A percentile compares a stretch with the other conserved stretches of the same genome.
phyloP scores from a whole-genome alignment of 2,329 filamentous ascomycete species.

The Proliferodiscus dingleyae region DNA sequence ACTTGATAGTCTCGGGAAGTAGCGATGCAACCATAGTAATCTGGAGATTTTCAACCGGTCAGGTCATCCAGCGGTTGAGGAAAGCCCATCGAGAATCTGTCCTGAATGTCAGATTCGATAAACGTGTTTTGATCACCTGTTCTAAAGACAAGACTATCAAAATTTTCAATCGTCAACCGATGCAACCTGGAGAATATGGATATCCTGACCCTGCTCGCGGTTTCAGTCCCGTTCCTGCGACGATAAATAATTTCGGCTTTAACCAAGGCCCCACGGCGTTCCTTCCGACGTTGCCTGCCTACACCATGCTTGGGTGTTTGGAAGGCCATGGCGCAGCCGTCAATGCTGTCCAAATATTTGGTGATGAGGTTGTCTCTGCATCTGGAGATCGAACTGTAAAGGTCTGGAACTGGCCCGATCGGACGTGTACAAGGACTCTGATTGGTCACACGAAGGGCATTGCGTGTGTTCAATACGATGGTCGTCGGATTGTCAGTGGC shows the following conservation, averaged over 20 bases:
- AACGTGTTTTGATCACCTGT: conserved; percentile 87
- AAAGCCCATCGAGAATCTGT: conserved; percentile 86
- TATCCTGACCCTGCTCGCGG: conserved; percentile 38
- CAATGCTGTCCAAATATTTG: conserved; percentile 89
- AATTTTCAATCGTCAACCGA: conserved; percentile 76
- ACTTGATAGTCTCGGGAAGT: conserved; percentile 91
- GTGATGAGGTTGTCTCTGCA: conserved; percentile 84
- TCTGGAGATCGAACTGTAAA: conserved; percentile 93
- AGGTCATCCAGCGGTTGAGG: conserved; percentile 69
- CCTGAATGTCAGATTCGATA: conserved; percentile 87
- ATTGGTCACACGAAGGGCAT: conserved; percentile 91
- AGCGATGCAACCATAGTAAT: conserved; percentile 88
- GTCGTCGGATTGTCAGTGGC: conserved; percentile 86
- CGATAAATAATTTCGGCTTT: conserved; percentile 51
- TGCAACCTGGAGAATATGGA: conserved; percentile 57
- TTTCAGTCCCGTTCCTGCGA: conserved; percentile 49
- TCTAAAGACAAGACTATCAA: conserved; percentile 98
- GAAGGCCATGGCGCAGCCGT: conserved; percentile 87
- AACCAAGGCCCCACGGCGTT: conserved; percentile 41
- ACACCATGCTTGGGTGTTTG: conserved; percentile 71
- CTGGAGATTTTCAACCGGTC: conserved; percentile 89
- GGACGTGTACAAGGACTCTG: conserved; percentile 70
- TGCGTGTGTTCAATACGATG: conserved; percentile 95
- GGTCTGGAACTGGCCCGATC: conserved; percentile 85
- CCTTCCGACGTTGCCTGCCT: conserved; percentile 56